Percentiles rank a stretch among this genome's conserved stretches.
These are phyloP conservation scores for Lolium multiflorum DNA, from an alignment of 176 grass and related monocot species.

Conservation along the genomic window DNA sequence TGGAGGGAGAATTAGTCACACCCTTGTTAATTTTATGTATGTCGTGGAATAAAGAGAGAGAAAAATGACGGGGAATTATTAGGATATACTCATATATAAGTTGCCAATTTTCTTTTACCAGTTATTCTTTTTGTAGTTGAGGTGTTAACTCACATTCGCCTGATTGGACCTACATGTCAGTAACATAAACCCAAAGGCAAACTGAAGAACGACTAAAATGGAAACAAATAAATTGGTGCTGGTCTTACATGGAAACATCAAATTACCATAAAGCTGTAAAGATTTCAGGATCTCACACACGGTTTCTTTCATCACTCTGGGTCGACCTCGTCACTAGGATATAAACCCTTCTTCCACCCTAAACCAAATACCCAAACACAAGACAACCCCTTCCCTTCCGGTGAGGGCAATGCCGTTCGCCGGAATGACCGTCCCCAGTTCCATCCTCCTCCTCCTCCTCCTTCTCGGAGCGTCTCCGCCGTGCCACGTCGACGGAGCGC, in stretches of 20 bases:
- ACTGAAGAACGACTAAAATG: not conserved
- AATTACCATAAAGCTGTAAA: not conserved
- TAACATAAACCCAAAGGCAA: not conserved
- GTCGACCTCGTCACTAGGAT: not conserved
- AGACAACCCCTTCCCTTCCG: not conserved
- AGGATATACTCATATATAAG: no score
- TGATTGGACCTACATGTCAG: not conserved
- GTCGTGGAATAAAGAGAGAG: no score
- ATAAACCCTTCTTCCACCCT: not conserved
- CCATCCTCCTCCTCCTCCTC: constrained; percentile 36
- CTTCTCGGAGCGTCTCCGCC: constrained; percentile 10
- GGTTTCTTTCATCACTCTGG: not conserved
- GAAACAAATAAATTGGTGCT: not conserved
- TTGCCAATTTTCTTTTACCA: no score
- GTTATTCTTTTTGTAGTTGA: no score
- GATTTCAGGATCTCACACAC: not conserved
- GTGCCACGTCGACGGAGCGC: not conserved
- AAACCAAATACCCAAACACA: not conserved
- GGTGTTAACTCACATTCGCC: not conserved
- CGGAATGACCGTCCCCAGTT: not conserved
- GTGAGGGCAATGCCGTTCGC: not conserved
- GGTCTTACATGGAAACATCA: not conserved
- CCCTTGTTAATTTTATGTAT: no score
- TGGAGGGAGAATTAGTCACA: no score
- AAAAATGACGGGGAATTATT: no score